These are phyloP conservation scores for Globisporangium nunn DNA, from an alignment of 352 stramenopile species.

Conservation along the genomic window DNA sequence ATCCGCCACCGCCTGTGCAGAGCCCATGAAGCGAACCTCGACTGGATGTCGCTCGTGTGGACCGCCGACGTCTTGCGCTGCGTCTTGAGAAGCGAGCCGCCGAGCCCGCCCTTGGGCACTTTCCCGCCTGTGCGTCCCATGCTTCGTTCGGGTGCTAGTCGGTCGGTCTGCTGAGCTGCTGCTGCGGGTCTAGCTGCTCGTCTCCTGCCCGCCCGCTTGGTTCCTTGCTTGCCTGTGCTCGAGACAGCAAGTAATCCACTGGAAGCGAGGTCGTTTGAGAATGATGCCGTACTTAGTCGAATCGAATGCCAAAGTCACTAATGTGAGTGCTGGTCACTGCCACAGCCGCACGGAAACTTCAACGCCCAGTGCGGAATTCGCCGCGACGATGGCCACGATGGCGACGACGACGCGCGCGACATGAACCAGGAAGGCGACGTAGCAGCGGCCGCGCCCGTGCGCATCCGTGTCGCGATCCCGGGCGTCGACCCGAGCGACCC, in stretches of 20 bases:
- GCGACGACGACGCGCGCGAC: not conserved
- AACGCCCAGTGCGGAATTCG: not conserved
- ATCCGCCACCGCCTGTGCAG: too few relatives aligned
- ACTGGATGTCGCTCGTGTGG: slow-evolving; percentile 64
- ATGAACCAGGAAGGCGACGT: not conserved
- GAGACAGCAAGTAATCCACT: slow-evolving; percentile 5
- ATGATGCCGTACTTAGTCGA: not conserved
- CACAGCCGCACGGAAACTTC: not conserved
- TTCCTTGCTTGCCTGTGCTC: not conserved
- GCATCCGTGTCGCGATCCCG: slow-evolving; percentile 31
- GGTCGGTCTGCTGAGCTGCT: not conserved
- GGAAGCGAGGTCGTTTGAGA: slow-evolving; percentile 3
- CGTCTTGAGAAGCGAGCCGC: slow-evolving; percentile 65
- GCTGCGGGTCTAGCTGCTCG: not conserved
- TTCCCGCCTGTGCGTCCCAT: slow-evolving; percentile 77
- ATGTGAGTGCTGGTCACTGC: not conserved
- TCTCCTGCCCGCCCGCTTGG: not conserved
- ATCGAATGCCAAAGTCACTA: too few relatives aligned
- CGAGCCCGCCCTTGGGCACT: slow-evolving; percentile 64
- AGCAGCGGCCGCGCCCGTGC: slow-evolving; percentile 20
- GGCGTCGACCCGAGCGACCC: slow-evolving; percentile 14
- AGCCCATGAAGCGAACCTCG: slow-evolving; percentile 27
- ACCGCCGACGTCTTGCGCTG: slow-evolving; percentile 71
- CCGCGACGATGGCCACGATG: too few relatives aligned
- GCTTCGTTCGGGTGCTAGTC: slow-evolving; percentile 2